Conservation (phyloP, 164 flowering plant genomes). For the Warburgia ugandensis region DNA sequence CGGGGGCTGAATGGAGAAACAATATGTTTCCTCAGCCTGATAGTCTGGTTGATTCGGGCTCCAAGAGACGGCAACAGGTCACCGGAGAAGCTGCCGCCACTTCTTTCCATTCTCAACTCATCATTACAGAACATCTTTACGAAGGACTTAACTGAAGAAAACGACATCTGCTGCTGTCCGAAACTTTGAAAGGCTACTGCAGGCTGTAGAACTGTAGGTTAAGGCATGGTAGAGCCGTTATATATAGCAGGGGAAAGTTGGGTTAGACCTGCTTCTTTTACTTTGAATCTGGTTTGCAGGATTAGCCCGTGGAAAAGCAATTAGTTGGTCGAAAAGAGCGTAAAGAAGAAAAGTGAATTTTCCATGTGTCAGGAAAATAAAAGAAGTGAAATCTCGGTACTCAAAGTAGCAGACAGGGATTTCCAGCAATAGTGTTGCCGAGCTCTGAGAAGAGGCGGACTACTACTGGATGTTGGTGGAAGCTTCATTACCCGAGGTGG, state of each 20-base stretch:
- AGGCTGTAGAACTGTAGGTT: slow-evolving; percentile 16
- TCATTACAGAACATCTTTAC: slow-evolving; percentile 48
- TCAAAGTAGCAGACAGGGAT: slow-evolving; percentile 57
- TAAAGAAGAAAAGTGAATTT: slow-evolving; percentile 12
- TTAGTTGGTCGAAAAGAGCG: slow-evolving; percentile 3
- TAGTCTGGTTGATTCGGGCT: slow-evolving; percentile 62
- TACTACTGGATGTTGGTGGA: slow-evolving; percentile 8
- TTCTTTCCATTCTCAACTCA: slow-evolving; percentile 29
- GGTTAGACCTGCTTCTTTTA: slow-evolving; percentile 3
- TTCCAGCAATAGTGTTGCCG: slow-evolving; percentile 25
- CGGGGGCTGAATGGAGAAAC: slow-evolving; percentile 71
- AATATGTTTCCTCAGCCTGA: slow-evolving; percentile 51
- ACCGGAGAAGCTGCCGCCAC: slow-evolving; percentile 36
- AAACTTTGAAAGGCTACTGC: slow-evolving; percentile 5
- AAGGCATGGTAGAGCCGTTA: slow-evolving; percentile 13
- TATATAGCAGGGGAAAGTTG: slow-evolving; percentile 23
- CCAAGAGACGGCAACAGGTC: slow-evolving; percentile 90
- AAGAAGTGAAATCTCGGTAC: slow-evolving; percentile 3
- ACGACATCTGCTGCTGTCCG: slow-evolving; percentile 33
- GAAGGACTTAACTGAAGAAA: slow-evolving; percentile 41
- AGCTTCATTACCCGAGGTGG: slow-evolving; percentile 13
- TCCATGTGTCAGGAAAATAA: slow-evolving; percentile 10
- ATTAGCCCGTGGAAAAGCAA: neutral
- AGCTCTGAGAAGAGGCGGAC: neutral
- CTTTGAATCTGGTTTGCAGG: neutral